phyloP scores from a whole-genome alignment of 257 asterid genomes.

The Solanum infundibuliforme region DNA sequence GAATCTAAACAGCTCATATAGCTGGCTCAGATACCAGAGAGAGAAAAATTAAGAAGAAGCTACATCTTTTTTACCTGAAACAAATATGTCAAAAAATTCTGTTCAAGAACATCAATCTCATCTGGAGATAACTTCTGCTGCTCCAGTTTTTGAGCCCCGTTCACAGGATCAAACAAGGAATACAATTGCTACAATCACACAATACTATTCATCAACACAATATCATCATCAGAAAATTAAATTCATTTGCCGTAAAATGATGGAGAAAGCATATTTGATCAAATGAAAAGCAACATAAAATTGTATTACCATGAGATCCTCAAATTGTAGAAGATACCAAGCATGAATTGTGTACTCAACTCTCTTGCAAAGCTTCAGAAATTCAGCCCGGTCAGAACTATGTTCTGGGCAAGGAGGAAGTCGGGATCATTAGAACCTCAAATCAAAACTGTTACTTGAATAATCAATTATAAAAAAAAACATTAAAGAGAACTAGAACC shows the following conservation, averaged over 20 bases:
- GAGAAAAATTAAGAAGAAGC: background rate
- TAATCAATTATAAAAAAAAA: background rate
- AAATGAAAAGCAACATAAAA: background rate
- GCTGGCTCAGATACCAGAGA: background rate
- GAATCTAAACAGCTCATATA: background rate
- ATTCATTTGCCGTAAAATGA: background rate
- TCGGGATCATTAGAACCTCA: background rate
- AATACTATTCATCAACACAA: background rate
- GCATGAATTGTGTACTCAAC: constrained; percentile 95
- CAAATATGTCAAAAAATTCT: constrained; percentile 68
- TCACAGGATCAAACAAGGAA: constrained; percentile 91
- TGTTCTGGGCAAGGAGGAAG: constrained; percentile 43
- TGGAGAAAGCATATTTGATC: background rate
- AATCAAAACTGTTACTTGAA: background rate
- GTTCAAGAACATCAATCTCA: constrained; percentile 81
- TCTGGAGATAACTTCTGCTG: constrained; percentile 74
- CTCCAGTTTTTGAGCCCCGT: constrained; percentile 75
- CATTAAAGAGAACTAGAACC: background rate
- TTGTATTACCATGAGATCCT: constrained; percentile 84
- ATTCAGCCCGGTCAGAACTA: constrained; percentile 79
- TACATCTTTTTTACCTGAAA: constrained; percentile 49
- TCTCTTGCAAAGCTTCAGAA: constrained; percentile 93
- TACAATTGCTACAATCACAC: constrained; percentile 73
- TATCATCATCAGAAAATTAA: background rate
- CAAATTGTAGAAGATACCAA: constrained; percentile 93